A percentile compares a stretch with the other conserved stretches of the same genome.
Evolutionary conservation across 73 alveolate species (phyloP).

Genomic region (Paramecium sonneborni): DNA sequence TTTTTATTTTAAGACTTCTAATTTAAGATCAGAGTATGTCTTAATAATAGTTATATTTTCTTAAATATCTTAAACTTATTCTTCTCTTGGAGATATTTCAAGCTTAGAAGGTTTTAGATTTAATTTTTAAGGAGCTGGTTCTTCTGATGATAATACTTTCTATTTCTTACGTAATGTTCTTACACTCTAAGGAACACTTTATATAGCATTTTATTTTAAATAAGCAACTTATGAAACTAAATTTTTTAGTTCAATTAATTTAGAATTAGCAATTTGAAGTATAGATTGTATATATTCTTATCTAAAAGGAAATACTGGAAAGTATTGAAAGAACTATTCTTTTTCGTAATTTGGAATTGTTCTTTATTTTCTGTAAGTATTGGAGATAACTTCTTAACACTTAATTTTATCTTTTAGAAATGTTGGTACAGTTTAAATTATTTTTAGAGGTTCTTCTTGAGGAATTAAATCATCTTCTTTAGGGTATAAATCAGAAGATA

Average conservation of each 20-base stretch:
- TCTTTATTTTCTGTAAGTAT: background rate
- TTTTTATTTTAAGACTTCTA: background rate
- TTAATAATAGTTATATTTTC: background rate
- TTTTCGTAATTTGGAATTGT: background rate
- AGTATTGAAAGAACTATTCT: conserved; percentile 2
- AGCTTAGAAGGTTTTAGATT: background rate
- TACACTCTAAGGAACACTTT: background rate
- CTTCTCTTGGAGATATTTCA: background rate
- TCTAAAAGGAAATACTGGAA: conserved; percentile 25
- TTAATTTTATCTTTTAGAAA: background rate
- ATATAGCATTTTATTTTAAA: background rate
- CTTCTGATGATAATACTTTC: background rate
- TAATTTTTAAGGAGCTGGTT: background rate
- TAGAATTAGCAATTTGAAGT: background rate
- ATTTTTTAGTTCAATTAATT: background rate
- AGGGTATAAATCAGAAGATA: conserved; percentile 23
- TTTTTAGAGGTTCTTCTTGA: background rate
- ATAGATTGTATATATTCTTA: background rate
- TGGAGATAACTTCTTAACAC: background rate
- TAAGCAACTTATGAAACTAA: background rate
- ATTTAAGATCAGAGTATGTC: background rate
- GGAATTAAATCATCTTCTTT: background rate
- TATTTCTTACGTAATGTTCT: background rate
- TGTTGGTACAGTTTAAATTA: background rate
- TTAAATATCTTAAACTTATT: background rate